Percentiles rank a stretch among this genome's conserved stretches.
Evolutionary conservation across 768 basidiomycete genomes (phyloP).

Genomic region (Boletus vinaceobasis): DNA sequence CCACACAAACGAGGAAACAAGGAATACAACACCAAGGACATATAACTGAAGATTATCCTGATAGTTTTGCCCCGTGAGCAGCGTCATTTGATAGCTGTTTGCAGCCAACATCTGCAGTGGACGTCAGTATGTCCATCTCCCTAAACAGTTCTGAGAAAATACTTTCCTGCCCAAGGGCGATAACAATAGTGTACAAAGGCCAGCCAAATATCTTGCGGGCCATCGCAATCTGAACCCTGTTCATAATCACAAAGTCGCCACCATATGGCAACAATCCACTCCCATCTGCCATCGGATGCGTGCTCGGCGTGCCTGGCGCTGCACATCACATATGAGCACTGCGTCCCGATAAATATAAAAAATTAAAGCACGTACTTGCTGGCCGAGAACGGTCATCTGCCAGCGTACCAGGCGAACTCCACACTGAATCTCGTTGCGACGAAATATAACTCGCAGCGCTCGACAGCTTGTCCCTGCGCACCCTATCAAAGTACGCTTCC

Average conservation of each 20-base stretch:
- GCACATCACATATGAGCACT: background rate
- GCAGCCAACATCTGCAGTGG: slow-evolving; percentile 70
- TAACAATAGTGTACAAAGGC: slow-evolving; percentile 90
- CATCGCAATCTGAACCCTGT: slow-evolving; percentile 79
- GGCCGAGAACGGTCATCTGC: slow-evolving; percentile 68
- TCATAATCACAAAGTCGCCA: slow-evolving; percentile 76
- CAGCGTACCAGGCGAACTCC: slow-evolving; percentile 59
- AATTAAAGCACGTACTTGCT: slow-evolving; percentile 50
- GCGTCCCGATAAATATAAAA: slow-evolving; percentile 10
- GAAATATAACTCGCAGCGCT: slow-evolving; percentile 78
- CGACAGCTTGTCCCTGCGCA: slow-evolving; percentile 82
- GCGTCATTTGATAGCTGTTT: slow-evolving; percentile 92
- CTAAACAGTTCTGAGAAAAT: background rate
- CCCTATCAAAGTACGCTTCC: slow-evolving; percentile 88
- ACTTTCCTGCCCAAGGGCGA: slow-evolving; percentile 75
- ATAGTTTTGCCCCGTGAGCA: slow-evolving; percentile 84
- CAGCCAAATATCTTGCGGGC: slow-evolving; percentile 77
- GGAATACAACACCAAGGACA: slow-evolving; percentile 85
- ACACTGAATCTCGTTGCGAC: slow-evolving; percentile 75
- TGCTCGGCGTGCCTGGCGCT: slow-evolving; percentile 47
- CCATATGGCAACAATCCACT: slow-evolving; percentile 46
- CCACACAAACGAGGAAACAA: slow-evolving; percentile 84
- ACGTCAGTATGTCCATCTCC: background rate
- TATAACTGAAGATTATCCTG: slow-evolving; percentile 80
- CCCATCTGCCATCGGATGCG: slow-evolving; percentile 43